A percentile compares a stretch with the other conserved stretches of the same genome.
phyloP scores from a whole-genome alignment of 2,329 filamentous ascomycete genomes.

The Orbilia blumenaviensis region DNA sequence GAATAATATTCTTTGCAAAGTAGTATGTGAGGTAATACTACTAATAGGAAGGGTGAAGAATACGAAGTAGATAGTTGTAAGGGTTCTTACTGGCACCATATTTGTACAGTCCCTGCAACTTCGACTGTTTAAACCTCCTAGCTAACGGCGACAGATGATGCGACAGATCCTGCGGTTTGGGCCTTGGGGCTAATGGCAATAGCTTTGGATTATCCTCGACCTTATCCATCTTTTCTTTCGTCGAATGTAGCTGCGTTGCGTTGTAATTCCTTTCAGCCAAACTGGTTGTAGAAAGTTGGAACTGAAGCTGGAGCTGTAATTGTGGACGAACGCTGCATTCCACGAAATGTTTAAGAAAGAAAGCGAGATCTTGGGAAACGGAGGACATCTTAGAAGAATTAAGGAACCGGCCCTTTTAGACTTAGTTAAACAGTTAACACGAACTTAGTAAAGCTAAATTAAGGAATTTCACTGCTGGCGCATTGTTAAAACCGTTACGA shows the following conservation, averaged over 20 bases:
- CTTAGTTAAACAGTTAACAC: slow-evolving; percentile 5
- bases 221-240: slow-evolving; percentile 29
- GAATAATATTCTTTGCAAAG: too few relatives aligned
- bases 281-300: slow-evolving; percentile 26
- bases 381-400: slow-evolving; percentile 22
- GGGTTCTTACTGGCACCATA: slow-evolving; percentile 68
- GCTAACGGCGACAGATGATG: slow-evolving; percentile 80
- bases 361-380: slow-evolving; percentile 44
- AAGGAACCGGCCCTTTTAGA: slow-evolving; percentile 15
- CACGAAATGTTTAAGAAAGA: slow-evolving; percentile 48
- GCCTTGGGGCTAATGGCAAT: slow-evolving; percentile 2
- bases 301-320: slow-evolving; percentile 14
- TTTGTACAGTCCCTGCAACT: slow-evolving; percentile 84
- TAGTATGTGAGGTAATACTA: slow-evolving; percentile 72
- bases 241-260: slow-evolving; percentile 5
- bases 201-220: neutral
- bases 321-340: slow-evolving; percentile 46
- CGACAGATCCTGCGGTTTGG: slow-evolving; percentile 74
- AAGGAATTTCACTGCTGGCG: slow-evolving; percentile 15
- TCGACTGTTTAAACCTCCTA: slow-evolving; percentile 71
- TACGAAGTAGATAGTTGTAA: too few relatives aligned
- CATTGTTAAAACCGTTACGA: slow-evolving; percentile 19
- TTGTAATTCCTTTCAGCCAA: slow-evolving; percentile 15
- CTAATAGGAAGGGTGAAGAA: slow-evolving; percentile 62
- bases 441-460: slow-evolving; percentile 15